These are phyloP conservation scores for Moringa oleifera DNA, from an alignment of 345 rosid genomes.

Conservation along the genomic window DNA sequence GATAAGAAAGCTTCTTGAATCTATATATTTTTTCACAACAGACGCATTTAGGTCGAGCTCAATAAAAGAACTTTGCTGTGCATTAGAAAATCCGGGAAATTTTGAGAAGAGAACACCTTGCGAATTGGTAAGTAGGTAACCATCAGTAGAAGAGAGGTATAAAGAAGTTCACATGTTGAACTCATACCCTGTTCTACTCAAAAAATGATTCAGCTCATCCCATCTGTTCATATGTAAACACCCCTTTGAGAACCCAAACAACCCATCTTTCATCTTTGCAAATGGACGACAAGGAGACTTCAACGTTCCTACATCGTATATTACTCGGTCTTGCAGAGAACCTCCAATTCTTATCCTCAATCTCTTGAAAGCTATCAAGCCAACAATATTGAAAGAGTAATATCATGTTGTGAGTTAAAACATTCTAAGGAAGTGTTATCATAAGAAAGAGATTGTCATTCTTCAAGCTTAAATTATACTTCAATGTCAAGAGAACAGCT, in stretches of 20 bases:
- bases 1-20: background rate
- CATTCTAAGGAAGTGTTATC: background rate
- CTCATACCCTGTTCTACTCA: slow-evolving; percentile 61
- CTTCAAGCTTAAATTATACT: slow-evolving; percentile 9
- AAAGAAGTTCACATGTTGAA: background rate
- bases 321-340: slow-evolving; percentile 91
- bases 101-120: background rate
- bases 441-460: background rate
- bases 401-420: background rate
- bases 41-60: background rate
- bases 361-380: slow-evolving; percentile 52
- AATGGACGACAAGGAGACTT: slow-evolving; percentile 73
- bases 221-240: slow-evolving; percentile 88
- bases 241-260: slow-evolving; percentile 92
- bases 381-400: slow-evolving; percentile 13
- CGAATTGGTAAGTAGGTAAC: background rate
- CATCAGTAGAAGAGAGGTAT: background rate
- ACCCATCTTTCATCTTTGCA: slow-evolving; percentile 44
- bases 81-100: background rate
- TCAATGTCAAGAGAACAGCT: background rate
- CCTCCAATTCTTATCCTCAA: slow-evolving; percentile 95
- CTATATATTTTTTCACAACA: background rate
- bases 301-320: slow-evolving; percentile 59
- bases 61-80: background rate
- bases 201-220: slow-evolving; percentile 72